Percentiles rank a stretch among this genome's conserved stretches.
Conservation (phyloP, 768 basidiomycete species). For the Kwoniella dejecticola region DNA sequence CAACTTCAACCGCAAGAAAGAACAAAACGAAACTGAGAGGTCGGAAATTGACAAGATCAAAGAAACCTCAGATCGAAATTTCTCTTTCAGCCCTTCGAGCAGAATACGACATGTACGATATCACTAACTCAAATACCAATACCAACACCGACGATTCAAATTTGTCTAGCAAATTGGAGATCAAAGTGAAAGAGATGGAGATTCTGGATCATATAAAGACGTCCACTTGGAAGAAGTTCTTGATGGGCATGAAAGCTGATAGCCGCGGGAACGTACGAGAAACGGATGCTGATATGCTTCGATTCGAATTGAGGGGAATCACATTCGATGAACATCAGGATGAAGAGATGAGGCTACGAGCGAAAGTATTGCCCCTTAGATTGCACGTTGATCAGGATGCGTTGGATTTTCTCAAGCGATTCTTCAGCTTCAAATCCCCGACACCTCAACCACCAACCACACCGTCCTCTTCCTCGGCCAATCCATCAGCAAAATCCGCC, state of each 20-base stretch:
- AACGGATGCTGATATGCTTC: conserved; percentile 91
- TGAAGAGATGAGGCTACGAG: conserved; percentile 77
- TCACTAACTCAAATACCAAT: conserved; percentile 57
- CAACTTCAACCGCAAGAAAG: neutral
- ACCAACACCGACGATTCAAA: too few species aligned
- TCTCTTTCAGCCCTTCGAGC: conserved; percentile 66
- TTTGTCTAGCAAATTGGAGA: conserved; percentile 57
- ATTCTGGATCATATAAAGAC: conserved; percentile 98
- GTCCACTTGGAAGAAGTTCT: conserved; percentile 96
- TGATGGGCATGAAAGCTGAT: conserved; percentile 81
- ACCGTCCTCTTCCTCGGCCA: neutral
- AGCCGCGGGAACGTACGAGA: conserved; percentile 84
- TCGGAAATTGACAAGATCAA: conserved; percentile 59
- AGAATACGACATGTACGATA: conserved; percentile 60
- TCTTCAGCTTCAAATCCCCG: conserved; percentile 71
- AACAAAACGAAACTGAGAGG: conserved; percentile 34
- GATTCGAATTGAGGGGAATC: conserved; percentile 74
- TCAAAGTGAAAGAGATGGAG: conserved; percentile 72
- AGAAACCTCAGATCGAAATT: conserved; percentile 80
- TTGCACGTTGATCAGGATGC: conserved; percentile 98
- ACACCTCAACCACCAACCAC: neutral
- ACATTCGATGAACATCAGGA: conserved; percentile 66
- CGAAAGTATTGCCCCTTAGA: conserved; percentile 83
- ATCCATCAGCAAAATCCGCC: neutral
- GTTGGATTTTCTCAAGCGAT: conserved; percentile 94